Evolutionary conservation across 805 yeast genomes (phyloP), one percentile per base, ranked within the genome.

Genomic region (Starmerella geochares): DNA sequence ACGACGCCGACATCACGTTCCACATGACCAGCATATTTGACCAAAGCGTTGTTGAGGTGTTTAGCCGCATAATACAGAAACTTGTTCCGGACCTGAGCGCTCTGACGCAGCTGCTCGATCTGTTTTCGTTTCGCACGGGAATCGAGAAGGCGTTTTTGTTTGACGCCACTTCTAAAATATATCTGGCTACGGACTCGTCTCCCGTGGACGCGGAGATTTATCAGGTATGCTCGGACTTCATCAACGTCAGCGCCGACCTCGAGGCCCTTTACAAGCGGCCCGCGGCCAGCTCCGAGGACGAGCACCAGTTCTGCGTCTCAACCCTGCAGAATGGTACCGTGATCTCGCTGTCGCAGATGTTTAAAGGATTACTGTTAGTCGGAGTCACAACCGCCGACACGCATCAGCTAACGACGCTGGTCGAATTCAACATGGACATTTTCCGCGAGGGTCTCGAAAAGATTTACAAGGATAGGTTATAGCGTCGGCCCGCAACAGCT

Each of bases 191-290:
- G 0, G 98, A 92, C 65, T 84, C 95, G 0, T 80, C 88, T 1
- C 96, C 97, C 0, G 95, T 90, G 35, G 97, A 90, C 67, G 83
- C 86, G 36, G 95, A 87, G 62, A 85, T 94, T 0, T 92, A 92
- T 64, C 96, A 92, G 64, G 94, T 90, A 1, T 92, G 97, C 66
- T 94, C 96, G 0, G 97, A 92, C 62, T 92, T 92, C 62, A 90
- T 92, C 41, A 97, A 92, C 65, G 92, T 90, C 14, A 81, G 95
- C 3, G 81, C 87, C 23, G 97, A 92, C 62, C 68, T 92, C 55
- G 88, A 86, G 58, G 54, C 54, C 11, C 61, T 70, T 24, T 70
- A 70, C 55, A 54, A 59, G 13, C 37, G 32, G 10, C 7, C 48
- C 10, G 14, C 50, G 16, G 31, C 49, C 11, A 24, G 14, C 29